Percentiles rank a stretch among this genome's conserved stretches.
Evolutionary conservation across 225 moss, liverwort and hornwort genomes (phyloP).

Genomic region (Bryoerythrophyllum caledonicum): DNA sequence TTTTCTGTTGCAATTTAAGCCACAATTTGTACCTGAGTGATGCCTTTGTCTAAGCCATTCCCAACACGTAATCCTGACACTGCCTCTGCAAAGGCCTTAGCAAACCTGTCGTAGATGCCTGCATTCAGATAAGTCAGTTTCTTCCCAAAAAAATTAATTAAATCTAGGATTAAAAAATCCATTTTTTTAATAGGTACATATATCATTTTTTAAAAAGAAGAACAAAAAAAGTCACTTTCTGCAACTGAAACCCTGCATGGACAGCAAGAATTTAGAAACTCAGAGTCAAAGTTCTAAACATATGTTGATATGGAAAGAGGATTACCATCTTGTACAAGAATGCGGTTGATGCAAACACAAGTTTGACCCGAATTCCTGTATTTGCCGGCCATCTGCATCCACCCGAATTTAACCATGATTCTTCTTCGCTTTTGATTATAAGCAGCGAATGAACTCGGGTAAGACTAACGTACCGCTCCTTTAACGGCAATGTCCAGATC

Average conservation of each 20-base stretch:
- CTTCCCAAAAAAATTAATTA: too few species aligned
- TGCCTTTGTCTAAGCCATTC: constrained; percentile 75
- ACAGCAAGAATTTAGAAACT: constrained; percentile 15
- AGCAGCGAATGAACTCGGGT: background rate
- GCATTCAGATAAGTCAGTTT: constrained; percentile 28
- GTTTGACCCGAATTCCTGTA: constrained; percentile 90
- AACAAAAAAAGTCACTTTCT: background rate
- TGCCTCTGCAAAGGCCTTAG: constrained; percentile 72
- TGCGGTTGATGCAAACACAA: constrained; percentile 87
- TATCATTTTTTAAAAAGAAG: too few species aligned
- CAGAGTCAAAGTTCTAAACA: background rate
- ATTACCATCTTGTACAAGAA: constrained; percentile 89
- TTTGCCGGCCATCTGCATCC: constrained; percentile 80
- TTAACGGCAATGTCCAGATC: constrained; percentile 73
- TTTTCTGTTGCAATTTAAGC: background rate
- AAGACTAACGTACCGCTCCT: constrained; percentile 58
- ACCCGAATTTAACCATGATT: constrained; percentile 8
- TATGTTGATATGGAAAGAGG: background rate
- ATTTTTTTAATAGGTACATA: too few species aligned
- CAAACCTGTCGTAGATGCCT: constrained; percentile 89
- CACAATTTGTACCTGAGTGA: constrained; percentile 59
- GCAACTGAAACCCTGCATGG: constrained; percentile 1
- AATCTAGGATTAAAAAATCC: too few species aligned
- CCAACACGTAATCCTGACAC: constrained; percentile 71
- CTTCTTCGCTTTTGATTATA: background rate